Base-by-base conservation (phyloP, 257 asterid species). In the Osmanthus fragrans region DNA sequence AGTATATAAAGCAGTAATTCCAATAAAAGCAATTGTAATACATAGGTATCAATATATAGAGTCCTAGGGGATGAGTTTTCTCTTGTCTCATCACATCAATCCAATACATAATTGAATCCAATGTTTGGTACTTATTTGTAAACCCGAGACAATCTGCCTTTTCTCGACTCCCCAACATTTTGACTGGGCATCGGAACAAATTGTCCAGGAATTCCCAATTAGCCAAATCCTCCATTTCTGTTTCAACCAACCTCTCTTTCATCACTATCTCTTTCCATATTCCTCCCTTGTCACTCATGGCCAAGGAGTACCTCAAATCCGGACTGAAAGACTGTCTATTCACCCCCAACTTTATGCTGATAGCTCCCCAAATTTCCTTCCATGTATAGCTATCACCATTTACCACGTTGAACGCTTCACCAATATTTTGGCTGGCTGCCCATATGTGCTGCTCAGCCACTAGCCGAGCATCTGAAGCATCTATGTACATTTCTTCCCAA, bases 401-500 rank as follows among this genome's bases (percentile, higher is more conserved):
- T 19, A 88, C 83, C 0, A 92, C 90, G 51, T 94, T 92, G 33
- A 89, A 88, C 2, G 97, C 92, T 69, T 82, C 85, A 4, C 90
- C 93, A 56, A 73, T 82, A 11, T 76, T 58, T n/a, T 9, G 29
- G 5, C 86, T 89, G 15, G 96, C 88, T 3, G 88, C 87, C 92
- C 96, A 94, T 34, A 89, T 79, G 74, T 94, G 98, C 64, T 94
- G 98, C 33, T 88, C 96, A 0, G 97, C 96, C 49, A 92, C 95
- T 5, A 94, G 94, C 21, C 96, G 87, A 18, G 94, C 95, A 77
- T 94, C 98, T 0, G 97, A 94, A 49, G 88, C 85, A 32, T 94
- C 98, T 0, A 94, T 58, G 79, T 39, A 84, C 87, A 85, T 88
- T 56, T 92, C 92, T 66, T 92, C 98, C 98, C 98, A 94, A n/a